A percentile compares a stretch with the other conserved stretches of the same genome.
Evolutionary conservation across 805 yeast species (phyloP).

Genomic region (Clavispora asparagi): DNA sequence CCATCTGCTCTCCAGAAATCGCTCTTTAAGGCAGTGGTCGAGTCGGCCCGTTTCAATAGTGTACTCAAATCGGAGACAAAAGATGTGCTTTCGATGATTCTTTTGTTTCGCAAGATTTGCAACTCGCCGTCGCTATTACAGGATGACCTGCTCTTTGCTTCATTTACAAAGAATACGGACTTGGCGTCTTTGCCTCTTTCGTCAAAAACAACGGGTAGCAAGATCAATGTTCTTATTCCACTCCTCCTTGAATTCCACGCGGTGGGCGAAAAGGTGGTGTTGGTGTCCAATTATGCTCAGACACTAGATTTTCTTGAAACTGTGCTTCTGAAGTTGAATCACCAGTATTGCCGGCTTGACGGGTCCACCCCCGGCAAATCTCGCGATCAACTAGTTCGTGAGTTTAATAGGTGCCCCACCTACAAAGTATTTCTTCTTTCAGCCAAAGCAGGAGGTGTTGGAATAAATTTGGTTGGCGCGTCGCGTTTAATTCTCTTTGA

Average conservation of each 20-base stretch:
- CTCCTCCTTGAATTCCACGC: conserved; percentile 46
- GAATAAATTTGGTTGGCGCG: conserved; percentile 86
- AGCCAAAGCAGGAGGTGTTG: conserved; percentile 92
- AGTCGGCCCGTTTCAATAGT: conserved; percentile 28
- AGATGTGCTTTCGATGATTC: conserved; percentile 60
- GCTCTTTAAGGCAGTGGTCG: conserved; percentile 48
- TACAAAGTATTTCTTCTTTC: conserved; percentile 65
- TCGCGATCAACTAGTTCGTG: conserved; percentile 60
- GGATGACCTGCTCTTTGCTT: conserved; percentile 41
- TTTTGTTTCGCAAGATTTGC: conserved; percentile 72
- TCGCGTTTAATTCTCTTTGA: conserved; percentile 81
- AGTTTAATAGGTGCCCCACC: conserved; percentile 52
- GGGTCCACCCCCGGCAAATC: conserved; percentile 72
- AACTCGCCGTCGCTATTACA: conserved; percentile 67
- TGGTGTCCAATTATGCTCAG: conserved; percentile 84
- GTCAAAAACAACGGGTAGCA: conserved; percentile 41
- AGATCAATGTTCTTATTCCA: conserved; percentile 54
- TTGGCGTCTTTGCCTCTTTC: conserved; percentile 15
- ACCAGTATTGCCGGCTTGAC: conserved; percentile 64
- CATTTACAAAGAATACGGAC: conserved; percentile 4
- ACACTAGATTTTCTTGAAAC: conserved; percentile 74
- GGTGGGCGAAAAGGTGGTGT: conserved; percentile 65
- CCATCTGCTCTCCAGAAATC: conserved; percentile 62
- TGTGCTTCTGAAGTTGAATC: conserved; percentile 43
- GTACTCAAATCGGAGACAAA: conserved; percentile 27